A percentile compares a stretch with the other conserved stretches of the same genome.
Conservation (phyloP, 2,329 filamentous ascomycete species). For the Aureobasidium leucospermi region DNA sequence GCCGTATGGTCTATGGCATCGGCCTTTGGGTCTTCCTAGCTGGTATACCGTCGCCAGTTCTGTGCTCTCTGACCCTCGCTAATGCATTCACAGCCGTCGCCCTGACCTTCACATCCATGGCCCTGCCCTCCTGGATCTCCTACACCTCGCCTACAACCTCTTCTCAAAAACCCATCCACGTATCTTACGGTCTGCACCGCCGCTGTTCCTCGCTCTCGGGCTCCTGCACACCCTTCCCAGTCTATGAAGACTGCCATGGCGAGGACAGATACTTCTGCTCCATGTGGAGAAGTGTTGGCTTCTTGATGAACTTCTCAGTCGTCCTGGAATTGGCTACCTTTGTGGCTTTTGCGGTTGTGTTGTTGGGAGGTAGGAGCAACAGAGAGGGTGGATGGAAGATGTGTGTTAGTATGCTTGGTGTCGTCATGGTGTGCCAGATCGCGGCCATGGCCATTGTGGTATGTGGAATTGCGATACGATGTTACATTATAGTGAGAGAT, state of each 20-base stretch:
- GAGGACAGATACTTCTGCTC: constrained; percentile 74
- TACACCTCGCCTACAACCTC: constrained; percentile 33
- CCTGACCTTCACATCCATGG: constrained; percentile 63
- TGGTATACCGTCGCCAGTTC: constrained; percentile 24
- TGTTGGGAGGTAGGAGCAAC: constrained; percentile 71
- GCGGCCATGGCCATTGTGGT: constrained; percentile 78
- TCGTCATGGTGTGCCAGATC: constrained; percentile 63
- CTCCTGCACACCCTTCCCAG: constrained; percentile 60
- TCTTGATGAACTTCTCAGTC: constrained; percentile 76
- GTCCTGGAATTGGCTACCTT: constrained; percentile 75
- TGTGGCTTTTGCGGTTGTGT: constrained; percentile 70
- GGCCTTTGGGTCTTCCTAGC: constrained; percentile 41
- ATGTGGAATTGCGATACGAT: constrained; percentile 29
- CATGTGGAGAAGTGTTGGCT: constrained; percentile 84
- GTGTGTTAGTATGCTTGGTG: constrained; percentile 55
- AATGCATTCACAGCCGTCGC: constrained; percentile 50
- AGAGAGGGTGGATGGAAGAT: constrained; percentile 79
- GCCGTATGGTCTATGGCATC: constrained; percentile 41
- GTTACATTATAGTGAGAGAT: background rate
- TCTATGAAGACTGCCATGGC: constrained; percentile 57
- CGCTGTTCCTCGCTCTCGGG: constrained; percentile 66
- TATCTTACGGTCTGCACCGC: constrained; percentile 71
- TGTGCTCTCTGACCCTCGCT: background rate
- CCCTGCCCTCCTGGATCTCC: constrained; percentile 63
- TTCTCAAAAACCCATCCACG: constrained; percentile 43